These are phyloP conservation scores for Atkinsonella hypoxylon DNA, from an alignment of 2,329 filamentous ascomycete species.

Conservation along the genomic window DNA sequence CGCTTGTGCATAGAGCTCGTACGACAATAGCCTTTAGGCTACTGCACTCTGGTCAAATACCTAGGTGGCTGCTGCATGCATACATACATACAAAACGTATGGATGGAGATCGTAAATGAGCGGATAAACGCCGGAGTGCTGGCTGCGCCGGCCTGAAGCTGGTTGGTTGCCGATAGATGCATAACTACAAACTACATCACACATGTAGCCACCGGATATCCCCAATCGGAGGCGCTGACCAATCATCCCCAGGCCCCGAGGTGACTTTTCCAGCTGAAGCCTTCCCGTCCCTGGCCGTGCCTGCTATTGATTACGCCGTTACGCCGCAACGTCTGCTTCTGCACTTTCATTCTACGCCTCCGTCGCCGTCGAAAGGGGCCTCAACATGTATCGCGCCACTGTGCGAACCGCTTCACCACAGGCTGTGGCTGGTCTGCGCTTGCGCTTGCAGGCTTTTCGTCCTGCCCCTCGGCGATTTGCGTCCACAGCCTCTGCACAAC, in stretches of 20 bases:
- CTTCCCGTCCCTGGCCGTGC: no score
- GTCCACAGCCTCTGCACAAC: constrained; percentile 44
- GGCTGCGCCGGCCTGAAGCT: no score
- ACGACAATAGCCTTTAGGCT: no score
- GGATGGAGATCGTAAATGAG: no score
- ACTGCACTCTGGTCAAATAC: no score
- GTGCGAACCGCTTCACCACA: constrained; percentile 35
- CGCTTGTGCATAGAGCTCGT: no score
- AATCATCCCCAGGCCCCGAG: not conserved
- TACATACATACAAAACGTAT: no score
- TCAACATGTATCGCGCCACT: constrained; percentile 40
- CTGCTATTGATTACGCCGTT: no score
- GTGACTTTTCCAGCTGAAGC: no score
- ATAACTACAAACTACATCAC: no score
- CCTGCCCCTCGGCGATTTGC: constrained; percentile 36
- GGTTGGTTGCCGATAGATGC: not conserved
- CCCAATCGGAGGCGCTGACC: constrained; percentile 1
- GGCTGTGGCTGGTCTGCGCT: constrained; percentile 27
- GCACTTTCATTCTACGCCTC: not conserved
- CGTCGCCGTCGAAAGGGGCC: not conserved
- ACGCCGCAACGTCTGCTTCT: not conserved
- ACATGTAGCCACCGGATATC: not conserved
- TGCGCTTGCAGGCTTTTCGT: constrained; percentile 27
- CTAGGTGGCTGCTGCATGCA: no score
- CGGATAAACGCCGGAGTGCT: constrained; percentile 5